A percentile compares a stretch with the other conserved stretches of the same genome.
These are phyloP conservation scores for Geotrichum cucujoidarum DNA, from an alignment of 1,139 yeast genomes.

Conservation along the genomic window DNA sequence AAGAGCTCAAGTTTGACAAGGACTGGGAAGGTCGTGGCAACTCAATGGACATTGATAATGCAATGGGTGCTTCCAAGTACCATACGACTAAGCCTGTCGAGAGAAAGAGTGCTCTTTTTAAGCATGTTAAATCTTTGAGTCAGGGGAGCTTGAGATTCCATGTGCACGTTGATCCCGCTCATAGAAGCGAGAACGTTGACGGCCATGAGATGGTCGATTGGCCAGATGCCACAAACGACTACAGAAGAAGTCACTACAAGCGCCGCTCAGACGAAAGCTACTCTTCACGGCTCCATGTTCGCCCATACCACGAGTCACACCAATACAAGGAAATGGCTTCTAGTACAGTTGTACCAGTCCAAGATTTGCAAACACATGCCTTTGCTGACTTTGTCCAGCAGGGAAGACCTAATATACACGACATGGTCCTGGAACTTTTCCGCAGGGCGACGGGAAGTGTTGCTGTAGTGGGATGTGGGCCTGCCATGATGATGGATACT, in stretches of 20 bases:
- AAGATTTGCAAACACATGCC: slow-evolving; percentile 5
- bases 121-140: slow-evolving; percentile 17
- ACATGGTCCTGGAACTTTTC: slow-evolving; percentile 27
- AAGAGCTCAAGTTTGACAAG: background rate
- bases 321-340: background rate
- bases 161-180: slow-evolving; percentile 9
- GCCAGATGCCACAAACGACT: slow-evolving; percentile 5
- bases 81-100: slow-evolving; percentile 12
- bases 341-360: slow-evolving; percentile 7
- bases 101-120: slow-evolving; percentile 10
- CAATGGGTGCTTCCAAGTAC: background rate
- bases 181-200: slow-evolving; percentile 18
- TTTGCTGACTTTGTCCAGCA: slow-evolving; percentile 13
- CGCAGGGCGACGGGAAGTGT: slow-evolving; percentile 31
- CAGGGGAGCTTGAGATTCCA: slow-evolving; percentile 15
- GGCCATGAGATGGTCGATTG: slow-evolving; percentile 19
- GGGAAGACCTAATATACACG: slow-evolving; percentile 29
- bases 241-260: background rate
- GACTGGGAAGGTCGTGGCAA: background rate
- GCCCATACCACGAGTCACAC: slow-evolving; percentile 6
- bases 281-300: background rate
- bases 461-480: slow-evolving; percentile 39
- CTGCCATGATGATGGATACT: slow-evolving; percentile 38
- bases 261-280: background rate
- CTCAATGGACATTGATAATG: background rate